Base-by-base conservation (phyloP, 2,329 filamentous ascomycete species). In the Colletotrichum sp. region DNA sequence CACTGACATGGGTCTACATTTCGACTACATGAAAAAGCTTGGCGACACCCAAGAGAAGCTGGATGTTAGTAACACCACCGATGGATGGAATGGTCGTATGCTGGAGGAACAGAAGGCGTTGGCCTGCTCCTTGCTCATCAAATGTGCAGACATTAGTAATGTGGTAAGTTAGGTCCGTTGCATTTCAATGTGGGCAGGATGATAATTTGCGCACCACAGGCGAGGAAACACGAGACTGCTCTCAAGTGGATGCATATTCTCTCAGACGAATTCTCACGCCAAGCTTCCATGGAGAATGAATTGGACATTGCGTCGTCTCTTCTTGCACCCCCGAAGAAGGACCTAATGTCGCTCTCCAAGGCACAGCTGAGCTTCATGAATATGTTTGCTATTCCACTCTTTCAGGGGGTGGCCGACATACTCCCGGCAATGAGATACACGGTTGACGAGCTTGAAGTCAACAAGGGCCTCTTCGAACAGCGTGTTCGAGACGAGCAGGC, bases 101-200 rank as follows among this genome's bases (percentile, higher is more conserved):
- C 83, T 93, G 13, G 93, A 97, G 76, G 94, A 96, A 79, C 91
- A 96, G 79, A 94, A 93, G 79, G 92, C 94, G 12, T 86, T 99
- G 63, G 88, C 94, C n/a, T 99, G 97, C 85, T 96, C 96, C 16
- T 87, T 99, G 72, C 87, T 99, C 75, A 98, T 99, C 86, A 99
- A 99, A 84, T 99, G 97, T 83, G 97, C 97, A 52, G 97, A 99
- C 84, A 99, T 99, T 82, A 98, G 96, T 86, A 99, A 99, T 83
- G 97, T 99, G 83, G 95, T 96, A 90, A 84, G 94, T 93, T 43
- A 36, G 43, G 13, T 2, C 16, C 32, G 4, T 15, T 21, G 48
- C 64, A 16, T 67, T 10, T 24, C n/a, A 8, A 43, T 9, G 24
- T 52, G 18, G 28, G 10, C 32, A 59, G 10, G 52, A 30, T 67